A percentile compares a stretch with the other conserved stretches of the same genome.
These are phyloP conservation scores for Mycena citricolor DNA, from an alignment of 1,284 basidiomycete species.

Conservation along the genomic window DNA sequence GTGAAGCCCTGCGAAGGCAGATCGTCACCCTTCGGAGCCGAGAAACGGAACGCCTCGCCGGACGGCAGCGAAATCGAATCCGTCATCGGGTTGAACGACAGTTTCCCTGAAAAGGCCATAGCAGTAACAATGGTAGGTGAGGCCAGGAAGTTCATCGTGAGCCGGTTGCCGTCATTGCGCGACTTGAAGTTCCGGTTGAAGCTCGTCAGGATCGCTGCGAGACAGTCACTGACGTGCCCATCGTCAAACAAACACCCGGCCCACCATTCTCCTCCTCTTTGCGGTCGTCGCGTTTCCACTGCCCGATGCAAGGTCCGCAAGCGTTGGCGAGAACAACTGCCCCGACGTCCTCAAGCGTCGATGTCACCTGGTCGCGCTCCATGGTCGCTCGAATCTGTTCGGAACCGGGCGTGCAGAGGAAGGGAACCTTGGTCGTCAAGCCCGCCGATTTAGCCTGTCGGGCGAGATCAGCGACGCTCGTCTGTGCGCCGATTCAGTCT, in stretches of 20 bases:
- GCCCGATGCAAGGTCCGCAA: slow-evolving; percentile 98
- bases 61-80: slow-evolving; percentile 78
- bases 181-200: slow-evolving; percentile 99
- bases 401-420: slow-evolving; percentile 96
- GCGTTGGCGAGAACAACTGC: slow-evolving; percentile 95
- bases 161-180: slow-evolving; percentile 93
- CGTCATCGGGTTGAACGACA: slow-evolving; percentile 93
- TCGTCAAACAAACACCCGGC: slow-evolving; percentile 25
- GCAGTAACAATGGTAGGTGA: slow-evolving; percentile 98
- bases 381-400: slow-evolving; percentile 98
- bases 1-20: slow-evolving; percentile 86
- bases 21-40: slow-evolving; percentile 81
- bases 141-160: slow-evolving; percentile 98
- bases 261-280: slow-evolving; percentile 90
- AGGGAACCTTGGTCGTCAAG: slow-evolving; percentile 84
- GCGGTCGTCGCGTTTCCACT: slow-evolving; percentile 94
- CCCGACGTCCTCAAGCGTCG: slow-evolving; percentile 81
- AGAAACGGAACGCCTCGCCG: slow-evolving; percentile 84
- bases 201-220: slow-evolving; percentile 90
- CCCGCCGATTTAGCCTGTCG: slow-evolving; percentile 86
- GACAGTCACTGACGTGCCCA: slow-evolving; percentile 8
- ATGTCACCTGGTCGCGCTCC: slow-evolving; percentile 89
- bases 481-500: slow-evolving; percentile 39
- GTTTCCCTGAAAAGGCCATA: slow-evolving; percentile 92
- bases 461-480: slow-evolving; percentile 89